Evolutionary conservation across 345 rosid species (phyloP).

Genomic region (Salix purpurea): DNA sequence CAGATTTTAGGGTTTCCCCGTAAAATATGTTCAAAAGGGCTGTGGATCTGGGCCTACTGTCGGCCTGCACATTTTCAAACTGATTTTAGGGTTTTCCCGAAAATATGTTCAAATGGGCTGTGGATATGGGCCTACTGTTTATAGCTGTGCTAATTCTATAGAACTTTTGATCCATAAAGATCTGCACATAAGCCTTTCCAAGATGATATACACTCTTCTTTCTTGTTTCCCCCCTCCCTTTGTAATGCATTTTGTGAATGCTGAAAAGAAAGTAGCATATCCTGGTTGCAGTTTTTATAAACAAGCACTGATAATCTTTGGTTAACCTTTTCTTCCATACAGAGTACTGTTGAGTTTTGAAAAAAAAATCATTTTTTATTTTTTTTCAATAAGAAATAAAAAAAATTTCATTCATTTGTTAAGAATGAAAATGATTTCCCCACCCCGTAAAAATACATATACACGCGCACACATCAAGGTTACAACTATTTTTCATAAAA

Average conservation of each 20-base stretch:
- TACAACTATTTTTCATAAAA: too few relatives aligned
- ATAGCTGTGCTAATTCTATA: background rate
- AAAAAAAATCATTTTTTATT: too few relatives aligned
- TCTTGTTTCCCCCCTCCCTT: background rate
- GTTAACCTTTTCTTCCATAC: background rate
- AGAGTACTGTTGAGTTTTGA: background rate
- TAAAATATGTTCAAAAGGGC: background rate
- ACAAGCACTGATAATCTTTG: background rate
- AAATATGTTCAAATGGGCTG: background rate
- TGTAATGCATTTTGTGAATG: background rate
- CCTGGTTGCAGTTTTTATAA: background rate
- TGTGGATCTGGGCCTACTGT: background rate
- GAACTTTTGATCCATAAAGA: background rate
- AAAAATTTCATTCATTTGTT: too few relatives aligned
- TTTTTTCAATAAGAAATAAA: too few relatives aligned
- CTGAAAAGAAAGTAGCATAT: background rate
- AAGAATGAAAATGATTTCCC: too few relatives aligned
- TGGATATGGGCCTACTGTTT: background rate
- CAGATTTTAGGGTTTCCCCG: background rate
- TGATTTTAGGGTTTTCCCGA: background rate
- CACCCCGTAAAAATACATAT: too few relatives aligned
- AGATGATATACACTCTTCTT: background rate
- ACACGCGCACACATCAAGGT: too few relatives aligned
- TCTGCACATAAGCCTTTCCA: background rate
- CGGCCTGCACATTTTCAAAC: background rate